Evolutionary conservation across 768 basidiomycete genomes (phyloP).

Genomic region (Lactarius vividus): DNA sequence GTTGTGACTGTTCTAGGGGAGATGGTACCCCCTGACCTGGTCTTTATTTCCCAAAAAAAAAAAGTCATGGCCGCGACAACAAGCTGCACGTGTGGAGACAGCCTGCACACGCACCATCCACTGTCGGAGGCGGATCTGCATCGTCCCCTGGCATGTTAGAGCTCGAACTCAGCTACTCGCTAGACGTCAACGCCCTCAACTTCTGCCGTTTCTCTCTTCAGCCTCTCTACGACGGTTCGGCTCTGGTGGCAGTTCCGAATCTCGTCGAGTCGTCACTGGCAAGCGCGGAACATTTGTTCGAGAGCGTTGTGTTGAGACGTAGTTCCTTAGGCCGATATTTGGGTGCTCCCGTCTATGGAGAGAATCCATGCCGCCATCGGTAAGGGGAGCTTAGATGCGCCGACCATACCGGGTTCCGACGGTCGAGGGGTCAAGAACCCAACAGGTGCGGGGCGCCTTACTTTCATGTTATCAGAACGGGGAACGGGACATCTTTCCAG

Average conservation of each 20-base stretch:
- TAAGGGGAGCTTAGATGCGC: constrained; percentile 39
- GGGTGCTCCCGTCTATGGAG: constrained; percentile 64
- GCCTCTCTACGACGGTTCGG: constrained; percentile 30
- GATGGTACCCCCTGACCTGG: constrained; percentile 1
- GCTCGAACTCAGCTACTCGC: constrained; percentile 57
- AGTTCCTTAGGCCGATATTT: constrained; percentile 73
- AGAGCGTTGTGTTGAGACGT: neutral
- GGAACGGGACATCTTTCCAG: constrained; percentile 38
- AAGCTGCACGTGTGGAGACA: constrained; percentile 74
- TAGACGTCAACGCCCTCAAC: constrained; percentile 92
- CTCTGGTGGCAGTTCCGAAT: constrained; percentile 80
- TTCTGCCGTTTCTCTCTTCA: constrained; percentile 88
- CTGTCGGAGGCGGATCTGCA: constrained; percentile 54
- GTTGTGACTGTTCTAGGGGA: neutral
- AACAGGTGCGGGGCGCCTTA: constrained; percentile 44
- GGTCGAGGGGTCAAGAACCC: constrained; percentile 49
- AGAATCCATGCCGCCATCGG: constrained; percentile 87
- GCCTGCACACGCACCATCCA: constrained; percentile 43
- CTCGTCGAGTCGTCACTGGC: constrained; percentile 85
- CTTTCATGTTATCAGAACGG: neutral
- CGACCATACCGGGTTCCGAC: constrained; percentile 37
- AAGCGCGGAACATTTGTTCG: constrained; percentile 26
- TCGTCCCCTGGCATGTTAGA: constrained; percentile 46
- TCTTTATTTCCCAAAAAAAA: neutral
- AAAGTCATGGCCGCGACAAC: constrained; percentile 83